A percentile compares a stretch with the other conserved stretches of the same genome.
These are phyloP conservation scores for Mycena sanguinolenta DNA, from an alignment of 768 basidiomycete species.

Conservation along the genomic window DNA sequence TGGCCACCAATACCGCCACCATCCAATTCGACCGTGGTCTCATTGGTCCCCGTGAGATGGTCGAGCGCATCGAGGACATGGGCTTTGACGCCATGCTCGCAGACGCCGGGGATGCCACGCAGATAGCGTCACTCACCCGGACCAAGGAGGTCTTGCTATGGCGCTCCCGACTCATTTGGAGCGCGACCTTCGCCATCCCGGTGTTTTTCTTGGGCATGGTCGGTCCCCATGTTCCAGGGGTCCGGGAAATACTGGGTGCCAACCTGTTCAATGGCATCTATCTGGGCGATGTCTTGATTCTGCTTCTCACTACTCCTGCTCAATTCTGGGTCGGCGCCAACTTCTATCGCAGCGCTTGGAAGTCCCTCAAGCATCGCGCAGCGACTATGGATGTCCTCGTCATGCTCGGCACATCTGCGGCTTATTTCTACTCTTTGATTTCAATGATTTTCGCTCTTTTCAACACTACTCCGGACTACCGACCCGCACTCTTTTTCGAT, in stretches of 20 bases:
- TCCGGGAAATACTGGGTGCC: conserved; percentile 65
- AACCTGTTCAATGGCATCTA: conserved; percentile 77
- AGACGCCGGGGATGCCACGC: conserved; percentile 84
- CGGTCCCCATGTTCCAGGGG: conserved; percentile 72
- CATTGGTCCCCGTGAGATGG: conserved; percentile 87
- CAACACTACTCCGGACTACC: conserved; percentile 74
- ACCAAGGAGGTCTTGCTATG: conserved; percentile 95
- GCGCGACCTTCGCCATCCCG: conserved; percentile 86
- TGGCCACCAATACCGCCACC: conserved; percentile 81
- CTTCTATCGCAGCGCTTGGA: conserved; percentile 93
- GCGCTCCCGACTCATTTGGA: conserved; percentile 82
- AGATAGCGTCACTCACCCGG: conserved; percentile 86
- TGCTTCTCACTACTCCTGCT: conserved; percentile 87
- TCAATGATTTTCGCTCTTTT: conserved; percentile 76
- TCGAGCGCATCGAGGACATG: conserved; percentile 88
- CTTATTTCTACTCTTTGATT: conserved; percentile 90
- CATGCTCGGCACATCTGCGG: conserved; percentile 93
- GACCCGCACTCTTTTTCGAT: conserved; percentile 95
- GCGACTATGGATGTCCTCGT: conserved; percentile 99
- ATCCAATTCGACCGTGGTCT: conserved; percentile 81
- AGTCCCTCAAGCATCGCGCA: conserved; percentile 87
- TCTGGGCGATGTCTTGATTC: conserved; percentile 83
- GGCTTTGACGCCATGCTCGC: conserved; percentile 92
- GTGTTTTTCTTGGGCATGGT: conserved; percentile 95
- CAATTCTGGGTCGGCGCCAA: conserved; percentile 92